Conservation (phyloP, 2,329 filamentous ascomycete species). For the Pestalotiopsis fici region DNA sequence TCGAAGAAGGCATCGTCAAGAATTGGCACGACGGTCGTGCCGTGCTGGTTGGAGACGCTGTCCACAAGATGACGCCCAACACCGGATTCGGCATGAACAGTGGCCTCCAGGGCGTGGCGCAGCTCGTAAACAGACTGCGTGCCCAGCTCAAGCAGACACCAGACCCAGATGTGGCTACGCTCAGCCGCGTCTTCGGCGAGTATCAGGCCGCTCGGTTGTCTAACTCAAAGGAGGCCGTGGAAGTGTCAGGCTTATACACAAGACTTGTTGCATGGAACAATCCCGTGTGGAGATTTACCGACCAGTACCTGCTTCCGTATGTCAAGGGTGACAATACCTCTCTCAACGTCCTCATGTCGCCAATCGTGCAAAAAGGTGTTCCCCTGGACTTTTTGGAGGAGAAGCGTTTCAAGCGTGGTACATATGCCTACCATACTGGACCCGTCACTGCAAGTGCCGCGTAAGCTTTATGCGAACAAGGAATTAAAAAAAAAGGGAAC, state of each 20-base stretch:
- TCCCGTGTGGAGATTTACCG: slow-evolving; percentile 15
- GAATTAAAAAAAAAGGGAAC: background rate
- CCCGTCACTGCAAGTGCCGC: background rate
- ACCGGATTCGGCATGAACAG: slow-evolving; percentile 33
- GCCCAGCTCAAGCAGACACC: slow-evolving; percentile 13
- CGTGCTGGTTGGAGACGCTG: slow-evolving; percentile 35
- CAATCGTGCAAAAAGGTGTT: slow-evolving; percentile 13
- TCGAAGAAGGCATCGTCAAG: slow-evolving; percentile 34
- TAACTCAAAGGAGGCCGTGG: slow-evolving; percentile 20
- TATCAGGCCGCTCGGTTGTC: slow-evolving; percentile 21
- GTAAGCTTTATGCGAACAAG: background rate
- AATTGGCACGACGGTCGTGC: slow-evolving; percentile 30
- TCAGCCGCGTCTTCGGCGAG: slow-evolving; percentile 21
- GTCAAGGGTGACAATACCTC: slow-evolving; percentile 13
- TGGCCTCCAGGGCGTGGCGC: slow-evolving; percentile 27
- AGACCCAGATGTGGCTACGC: slow-evolving; percentile 14
- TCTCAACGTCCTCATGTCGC: slow-evolving; percentile 13
- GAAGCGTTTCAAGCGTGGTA: slow-evolving; percentile 11
- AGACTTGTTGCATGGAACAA: slow-evolving; percentile 15
- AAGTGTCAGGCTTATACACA: slow-evolving; percentile 17
- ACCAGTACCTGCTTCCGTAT: slow-evolving; percentile 14
- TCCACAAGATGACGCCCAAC: slow-evolving; percentile 35
- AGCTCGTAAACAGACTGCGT: slow-evolving; percentile 26
- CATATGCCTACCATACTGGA: slow-evolving; percentile 6
- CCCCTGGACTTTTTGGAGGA: slow-evolving; percentile 13